phyloP scores from a whole-genome alignment of 768 basidiomycete species.

The Mycena maculata region DNA sequence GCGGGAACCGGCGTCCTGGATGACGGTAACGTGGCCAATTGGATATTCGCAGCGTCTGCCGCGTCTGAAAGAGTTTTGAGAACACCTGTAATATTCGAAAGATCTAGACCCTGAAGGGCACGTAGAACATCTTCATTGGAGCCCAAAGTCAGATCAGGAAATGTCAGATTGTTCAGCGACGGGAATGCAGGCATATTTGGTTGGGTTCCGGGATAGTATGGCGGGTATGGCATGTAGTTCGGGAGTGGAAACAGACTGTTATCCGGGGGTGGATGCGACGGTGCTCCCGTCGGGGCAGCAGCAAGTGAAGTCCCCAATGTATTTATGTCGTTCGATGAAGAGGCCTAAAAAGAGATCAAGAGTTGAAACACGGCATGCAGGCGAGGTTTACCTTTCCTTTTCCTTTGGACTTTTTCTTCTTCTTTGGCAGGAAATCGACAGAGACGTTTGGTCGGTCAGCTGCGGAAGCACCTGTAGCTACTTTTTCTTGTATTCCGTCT shows the following conservation, averaged over 20 bases:
- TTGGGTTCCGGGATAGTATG: constrained; percentile 12
- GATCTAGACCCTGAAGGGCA: constrained; percentile 77
- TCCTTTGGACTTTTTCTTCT: constrained; percentile 30
- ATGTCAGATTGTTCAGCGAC: constrained; percentile 38
- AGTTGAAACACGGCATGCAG: not conserved
- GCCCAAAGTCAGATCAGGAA: constrained; percentile 54
- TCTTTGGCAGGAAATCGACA: constrained; percentile 5
- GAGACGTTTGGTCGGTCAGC: not conserved
- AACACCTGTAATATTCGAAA: constrained; percentile 75
- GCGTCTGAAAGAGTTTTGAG: constrained; percentile 72
- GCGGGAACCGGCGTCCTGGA: constrained; percentile 36
- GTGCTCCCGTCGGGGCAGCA: not conserved
- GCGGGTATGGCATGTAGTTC: not conserved
- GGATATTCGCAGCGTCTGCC: constrained; percentile 47
- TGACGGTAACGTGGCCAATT: constrained; percentile 37
- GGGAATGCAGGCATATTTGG: constrained; percentile 37
- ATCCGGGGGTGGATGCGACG: not conserved
- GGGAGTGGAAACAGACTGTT: constrained; percentile 13
- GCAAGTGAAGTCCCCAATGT: not conserved
- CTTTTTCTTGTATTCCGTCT: too few species aligned
- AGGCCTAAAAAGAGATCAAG: not conserved
- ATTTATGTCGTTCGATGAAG: not conserved
- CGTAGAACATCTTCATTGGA: constrained; percentile 82
- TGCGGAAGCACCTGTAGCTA: not conserved
- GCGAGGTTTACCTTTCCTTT: not conserved